Conservation (phyloP, 768 basidiomycete species). For the Tephrocybe sp. region DNA sequence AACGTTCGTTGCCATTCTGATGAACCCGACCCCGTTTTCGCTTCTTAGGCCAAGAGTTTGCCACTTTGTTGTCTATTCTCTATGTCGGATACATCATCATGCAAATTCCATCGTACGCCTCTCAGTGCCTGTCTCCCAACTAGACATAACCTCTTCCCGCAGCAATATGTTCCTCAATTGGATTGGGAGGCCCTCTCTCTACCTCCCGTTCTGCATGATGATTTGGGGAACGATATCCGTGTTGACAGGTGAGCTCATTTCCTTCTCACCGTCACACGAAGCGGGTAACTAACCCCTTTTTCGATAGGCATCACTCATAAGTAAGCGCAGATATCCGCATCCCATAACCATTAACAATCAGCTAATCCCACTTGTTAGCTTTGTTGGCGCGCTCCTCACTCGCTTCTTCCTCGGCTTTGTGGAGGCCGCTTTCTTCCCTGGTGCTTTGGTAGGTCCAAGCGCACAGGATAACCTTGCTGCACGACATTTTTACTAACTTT, state of each 20-base stretch:
- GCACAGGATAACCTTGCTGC: conserved; percentile 7
- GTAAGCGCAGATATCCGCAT: conserved; percentile 9
- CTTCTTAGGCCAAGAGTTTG: conserved; percentile 45
- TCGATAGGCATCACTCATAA: conserved; percentile 20
- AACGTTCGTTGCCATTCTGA: background rate
- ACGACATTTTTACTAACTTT: background rate
- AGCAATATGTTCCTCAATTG: conserved; percentile 73
- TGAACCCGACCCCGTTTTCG: background rate
- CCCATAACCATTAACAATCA: background rate
- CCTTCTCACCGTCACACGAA: background rate
- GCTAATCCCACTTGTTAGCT: conserved; percentile 37
- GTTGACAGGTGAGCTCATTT: conserved; percentile 40
- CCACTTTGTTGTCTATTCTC: conserved; percentile 57
- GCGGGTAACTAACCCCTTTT: background rate
- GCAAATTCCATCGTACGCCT: conserved; percentile 68
- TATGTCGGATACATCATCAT: conserved; percentile 71
- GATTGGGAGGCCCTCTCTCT: conserved; percentile 62
- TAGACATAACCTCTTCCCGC: background rate
- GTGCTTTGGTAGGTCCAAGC: conserved; percentile 45
- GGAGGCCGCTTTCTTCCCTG: conserved; percentile 74
- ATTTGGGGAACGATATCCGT: conserved; percentile 63
- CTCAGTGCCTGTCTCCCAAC: background rate
- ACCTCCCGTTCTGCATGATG: conserved; percentile 61
- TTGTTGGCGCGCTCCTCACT: conserved; percentile 60
- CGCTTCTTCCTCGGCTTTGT: conserved; percentile 79